Evolutionary conservation across 2,329 filamentous ascomycete genomes (phyloP), one percentile per base, ranked within the genome.

Genomic region (Paracamarosporium sp.): DNA sequence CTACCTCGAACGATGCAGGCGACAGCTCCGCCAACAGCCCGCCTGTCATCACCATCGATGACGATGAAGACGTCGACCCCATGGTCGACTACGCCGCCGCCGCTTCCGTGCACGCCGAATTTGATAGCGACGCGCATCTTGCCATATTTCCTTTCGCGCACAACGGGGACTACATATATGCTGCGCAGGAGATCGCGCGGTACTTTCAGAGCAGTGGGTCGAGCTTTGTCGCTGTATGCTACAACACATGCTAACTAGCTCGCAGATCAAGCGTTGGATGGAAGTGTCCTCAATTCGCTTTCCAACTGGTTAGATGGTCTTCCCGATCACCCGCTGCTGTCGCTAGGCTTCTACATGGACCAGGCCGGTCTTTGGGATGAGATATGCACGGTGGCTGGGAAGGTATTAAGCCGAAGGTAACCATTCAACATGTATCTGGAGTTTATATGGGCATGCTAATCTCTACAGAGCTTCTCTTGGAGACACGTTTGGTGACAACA

Each of bases 21-120:
- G 55, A 57, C 38, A 52, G 48, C 17, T 20, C 58, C 28, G 60
- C 61, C 28, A 65, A 62, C 33, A 74, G 73, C 51, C 71, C 73
- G 25, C 75, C 72, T 47, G 70, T 78, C 33, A 72, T 80, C 58
- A 68, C 76, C 41, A 69, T 81, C 22, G 69, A 76, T 40, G 70
- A 72, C 28, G 73, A 77, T 22, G 72, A 74, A 48, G 72, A 72
- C 41, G 69, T 76, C 36, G 70, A 72, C n/a, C 56, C 60, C 33
- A 67, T 69, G 50, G 61, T 59, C n/a, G 64, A 66, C 28, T 62
- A 61, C 25, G 40, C 56, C 8, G 56, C 55, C 12, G 51, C 51
- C 8, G 33, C 44, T 52, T 28, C 54, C 31, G 41, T 68, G 46
- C 46, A 65, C 1, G 51, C 73, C 22, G 64, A 68, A 13, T 50